These are phyloP conservation scores for Suillus luteus DNA, from an alignment of 768 basidiomycete species.

Conservation along the genomic window DNA sequence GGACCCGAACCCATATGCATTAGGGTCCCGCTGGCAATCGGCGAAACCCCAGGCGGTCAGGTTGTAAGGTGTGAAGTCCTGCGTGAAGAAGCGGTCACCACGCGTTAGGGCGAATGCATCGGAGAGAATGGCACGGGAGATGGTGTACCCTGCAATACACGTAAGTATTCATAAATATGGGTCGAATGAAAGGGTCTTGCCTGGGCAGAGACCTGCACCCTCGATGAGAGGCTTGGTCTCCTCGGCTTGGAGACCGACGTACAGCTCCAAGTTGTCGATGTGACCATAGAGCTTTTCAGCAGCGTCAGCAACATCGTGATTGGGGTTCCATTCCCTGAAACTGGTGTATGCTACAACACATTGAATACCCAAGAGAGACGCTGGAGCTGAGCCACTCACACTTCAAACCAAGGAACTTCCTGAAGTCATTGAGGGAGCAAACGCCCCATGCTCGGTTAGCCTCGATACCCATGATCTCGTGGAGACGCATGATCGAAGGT, in stretches of 20 bases:
- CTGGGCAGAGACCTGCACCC: slow-evolving; percentile 85
- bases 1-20: slow-evolving; percentile 69
- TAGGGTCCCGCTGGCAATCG: slow-evolving; percentile 75
- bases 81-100: slow-evolving; percentile 80
- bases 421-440: slow-evolving; percentile 83
- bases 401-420: slow-evolving; percentile 80
- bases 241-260: slow-evolving; percentile 80
- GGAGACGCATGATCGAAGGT: slow-evolving; percentile 70
- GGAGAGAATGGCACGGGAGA: slow-evolving; percentile 81
- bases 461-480: slow-evolving; percentile 86
- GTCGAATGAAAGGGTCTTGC: slow-evolving; percentile 35
- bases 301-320: slow-evolving; percentile 64
- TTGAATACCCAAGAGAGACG: not conserved
- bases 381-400: slow-evolving; percentile 40
- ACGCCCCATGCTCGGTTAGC: slow-evolving; percentile 77
- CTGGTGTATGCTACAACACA: slow-evolving; percentile 53
- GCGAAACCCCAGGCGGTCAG: slow-evolving; percentile 83
- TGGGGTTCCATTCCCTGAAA: slow-evolving; percentile 83
- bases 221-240: slow-evolving; percentile 71
- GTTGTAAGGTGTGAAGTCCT: slow-evolving; percentile 81
- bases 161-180: not conserved
- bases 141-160: slow-evolving; percentile 63
- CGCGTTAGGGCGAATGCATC: slow-evolving; percentile 87
- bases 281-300: slow-evolving; percentile 79
- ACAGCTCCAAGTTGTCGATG: slow-evolving; percentile 78